A percentile compares a stretch with the other conserved stretches of the same genome.
phyloP scores from a whole-genome alignment of 352 stramenopile species.

The Pythium graminicola region DNA sequence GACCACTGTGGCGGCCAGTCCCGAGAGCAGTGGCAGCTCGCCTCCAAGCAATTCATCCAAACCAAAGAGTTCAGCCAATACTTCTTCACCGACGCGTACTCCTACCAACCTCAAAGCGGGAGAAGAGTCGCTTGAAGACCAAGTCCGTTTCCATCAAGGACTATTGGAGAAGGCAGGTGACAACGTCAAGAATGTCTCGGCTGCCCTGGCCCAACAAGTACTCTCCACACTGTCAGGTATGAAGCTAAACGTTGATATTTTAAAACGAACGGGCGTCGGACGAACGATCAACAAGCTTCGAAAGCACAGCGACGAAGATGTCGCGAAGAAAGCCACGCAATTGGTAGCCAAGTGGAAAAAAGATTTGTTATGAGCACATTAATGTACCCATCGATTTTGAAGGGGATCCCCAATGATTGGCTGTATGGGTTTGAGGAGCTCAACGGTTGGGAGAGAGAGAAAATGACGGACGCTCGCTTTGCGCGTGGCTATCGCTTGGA shows the following conservation, averaged over 20 bases:
- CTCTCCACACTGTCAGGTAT: slow-evolving; percentile 59
- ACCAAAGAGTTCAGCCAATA: background rate
- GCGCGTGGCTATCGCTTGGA: slow-evolving; percentile 25
- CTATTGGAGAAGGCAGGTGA: slow-evolving; percentile 63
- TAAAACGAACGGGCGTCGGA: slow-evolving; percentile 75
- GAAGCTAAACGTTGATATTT: slow-evolving; percentile 72
- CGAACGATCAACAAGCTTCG: slow-evolving; percentile 84
- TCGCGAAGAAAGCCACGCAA: slow-evolving; percentile 57
- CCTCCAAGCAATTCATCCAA: slow-evolving; percentile 1
- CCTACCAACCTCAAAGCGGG: background rate
- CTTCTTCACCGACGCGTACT: background rate
- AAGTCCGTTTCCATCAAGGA: slow-evolving; percentile 61
- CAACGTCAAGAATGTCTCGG: slow-evolving; percentile 67
- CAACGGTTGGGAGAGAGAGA: no score
- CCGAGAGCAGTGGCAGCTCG: background rate
- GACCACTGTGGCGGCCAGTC: background rate
- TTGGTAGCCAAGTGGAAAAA: slow-evolving; percentile 86
- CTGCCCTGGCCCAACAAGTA: slow-evolving; percentile 61
- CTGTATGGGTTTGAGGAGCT: background rate
- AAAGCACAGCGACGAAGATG: slow-evolving; percentile 58
- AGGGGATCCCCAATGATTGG: slow-evolving; percentile 19
- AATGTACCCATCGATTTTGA: slow-evolving; percentile 24
- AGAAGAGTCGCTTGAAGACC: slow-evolving; percentile 54
- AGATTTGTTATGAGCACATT: slow-evolving; percentile 44
- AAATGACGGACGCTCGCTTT: no score